phyloP scores from a whole-genome alignment of 1,139 yeast genomes.

The Citeromyces siamensis region DNA sequence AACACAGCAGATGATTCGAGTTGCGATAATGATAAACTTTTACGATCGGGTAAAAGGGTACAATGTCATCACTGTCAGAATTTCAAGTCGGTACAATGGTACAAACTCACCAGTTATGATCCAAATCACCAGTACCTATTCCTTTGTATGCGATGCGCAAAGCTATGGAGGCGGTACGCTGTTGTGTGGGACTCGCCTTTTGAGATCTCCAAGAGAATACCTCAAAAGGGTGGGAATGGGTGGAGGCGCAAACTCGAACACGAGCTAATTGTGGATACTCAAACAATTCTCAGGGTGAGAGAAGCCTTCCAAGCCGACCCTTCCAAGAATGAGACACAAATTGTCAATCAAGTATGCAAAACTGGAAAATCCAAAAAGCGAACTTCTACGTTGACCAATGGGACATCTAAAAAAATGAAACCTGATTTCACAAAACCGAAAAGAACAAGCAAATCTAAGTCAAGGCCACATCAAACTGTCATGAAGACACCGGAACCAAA shows the following conservation, averaged over 20 bases:
- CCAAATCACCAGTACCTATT: constrained; percentile 24
- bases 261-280: constrained; percentile 62
- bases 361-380: neutral
- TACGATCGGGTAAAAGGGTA: constrained; percentile 23
- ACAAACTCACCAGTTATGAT: constrained; percentile 9
- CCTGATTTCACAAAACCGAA: neutral
- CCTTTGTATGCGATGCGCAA: constrained; percentile 77
- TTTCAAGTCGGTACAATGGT: constrained; percentile 39
- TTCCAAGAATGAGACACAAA: neutral
- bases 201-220: constrained; percentile 45
- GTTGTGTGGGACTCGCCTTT: constrained; percentile 79
- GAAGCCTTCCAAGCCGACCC: constrained; percentile 12
- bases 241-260: constrained; percentile 56
- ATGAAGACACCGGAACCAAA: neutral
- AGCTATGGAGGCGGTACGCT: constrained; percentile 85
- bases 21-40: constrained; percentile 40
- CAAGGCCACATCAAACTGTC: neutral
- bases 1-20: constrained; percentile 65
- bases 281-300: constrained; percentile 40
- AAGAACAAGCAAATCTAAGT: neutral
- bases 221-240: constrained; percentile 30
- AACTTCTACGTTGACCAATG: neutral
- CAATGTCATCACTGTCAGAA: constrained; percentile 59
- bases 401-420: neutral
- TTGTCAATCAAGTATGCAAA: neutral